A percentile compares a stretch with the other conserved stretches of the same genome.
phyloP scores from a whole-genome alignment of 257 asterid species.

The Gentiana straminea region DNA sequence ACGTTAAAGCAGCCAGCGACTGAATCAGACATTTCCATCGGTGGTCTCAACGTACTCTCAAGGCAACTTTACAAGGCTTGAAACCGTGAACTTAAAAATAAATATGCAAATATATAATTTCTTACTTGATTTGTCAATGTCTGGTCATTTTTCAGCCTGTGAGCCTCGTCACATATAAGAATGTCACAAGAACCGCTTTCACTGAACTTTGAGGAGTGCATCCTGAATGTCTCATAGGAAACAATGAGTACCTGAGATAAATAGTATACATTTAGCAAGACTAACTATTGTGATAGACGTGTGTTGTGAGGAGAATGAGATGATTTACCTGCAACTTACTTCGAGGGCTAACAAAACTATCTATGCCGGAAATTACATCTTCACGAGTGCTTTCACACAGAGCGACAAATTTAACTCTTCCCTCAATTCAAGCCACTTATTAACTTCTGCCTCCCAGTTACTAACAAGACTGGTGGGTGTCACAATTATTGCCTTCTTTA shows the following conservation, averaged over 20 bases:
- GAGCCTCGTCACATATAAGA: slow-evolving; percentile 98
- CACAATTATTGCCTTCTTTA: slow-evolving; percentile 76
- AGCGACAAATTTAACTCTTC: slow-evolving; percentile 85
- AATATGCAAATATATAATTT: slow-evolving; percentile 15
- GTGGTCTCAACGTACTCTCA: neutral
- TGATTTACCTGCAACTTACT: slow-evolving; percentile 52
- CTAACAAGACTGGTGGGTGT: slow-evolving; percentile 97
- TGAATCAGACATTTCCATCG: slow-evolving; percentile 29
- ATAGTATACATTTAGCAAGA: neutral
- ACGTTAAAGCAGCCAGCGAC: slow-evolving; percentile 87
- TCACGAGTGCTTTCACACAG: slow-evolving; percentile 91
- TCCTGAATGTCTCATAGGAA: slow-evolving; percentile 95
- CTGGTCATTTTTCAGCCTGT: slow-evolving; percentile 92
- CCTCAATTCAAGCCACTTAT: slow-evolving; percentile 76
- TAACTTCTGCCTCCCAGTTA: slow-evolving; percentile 97
- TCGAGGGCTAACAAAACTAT: slow-evolving; percentile 42
- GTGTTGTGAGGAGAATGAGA: slow-evolving; percentile 6
- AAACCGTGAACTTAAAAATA: neutral
- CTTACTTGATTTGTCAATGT: slow-evolving; percentile 93
- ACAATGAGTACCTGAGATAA: slow-evolving; percentile 68
- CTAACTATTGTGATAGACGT: too few species aligned
- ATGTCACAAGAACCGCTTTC: slow-evolving; percentile 81
- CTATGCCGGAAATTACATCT: slow-evolving; percentile 73
- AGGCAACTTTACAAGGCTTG: neutral
- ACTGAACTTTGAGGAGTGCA: slow-evolving; percentile 78